These are phyloP conservation scores for Spinellus fusiger DNA, from an alignment of 192 early-diverging fungal species.

Conservation along the genomic window DNA sequence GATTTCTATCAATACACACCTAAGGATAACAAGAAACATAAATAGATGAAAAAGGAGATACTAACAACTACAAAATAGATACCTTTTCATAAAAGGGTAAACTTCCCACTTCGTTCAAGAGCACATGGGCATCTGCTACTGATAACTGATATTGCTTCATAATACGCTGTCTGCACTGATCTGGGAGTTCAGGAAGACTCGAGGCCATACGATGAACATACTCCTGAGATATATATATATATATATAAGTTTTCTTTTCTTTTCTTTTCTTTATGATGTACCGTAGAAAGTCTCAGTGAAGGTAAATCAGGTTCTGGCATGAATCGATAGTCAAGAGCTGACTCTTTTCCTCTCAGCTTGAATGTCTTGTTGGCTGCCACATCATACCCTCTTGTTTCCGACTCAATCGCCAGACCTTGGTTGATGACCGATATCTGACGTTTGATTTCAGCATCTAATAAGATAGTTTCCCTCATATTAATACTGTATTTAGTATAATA, in stretches of 20 bases:
- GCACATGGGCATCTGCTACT: slow-evolving; percentile 48
- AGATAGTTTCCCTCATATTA: not conserved
- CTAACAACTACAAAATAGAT: too few species aligned
- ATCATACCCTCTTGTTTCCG: slow-evolving; percentile 84
- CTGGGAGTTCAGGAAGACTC: slow-evolving; percentile 70
- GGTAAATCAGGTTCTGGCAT: slow-evolving; percentile 83
- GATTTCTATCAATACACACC: slow-evolving; percentile 28
- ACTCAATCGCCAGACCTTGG: slow-evolving; percentile 42
- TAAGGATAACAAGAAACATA: slow-evolving; percentile 4
- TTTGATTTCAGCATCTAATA: slow-evolving; percentile 68
- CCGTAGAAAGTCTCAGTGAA: slow-evolving; percentile 37
- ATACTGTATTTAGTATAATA: not conserved
- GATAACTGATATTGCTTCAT: slow-evolving; percentile 53
- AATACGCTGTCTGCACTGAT: slow-evolving; percentile 51
- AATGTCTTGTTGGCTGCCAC: slow-evolving; percentile 55
- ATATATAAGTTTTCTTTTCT: not conserved
- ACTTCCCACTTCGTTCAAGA: slow-evolving; percentile 71
- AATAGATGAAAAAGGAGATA: slow-evolving; percentile 1
- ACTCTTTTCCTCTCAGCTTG: slow-evolving; percentile 72
- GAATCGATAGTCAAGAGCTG: slow-evolving; percentile 83
- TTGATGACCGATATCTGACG: slow-evolving; percentile 65
- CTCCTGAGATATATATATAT: slow-evolving; percentile 13
- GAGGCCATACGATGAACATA: slow-evolving; percentile 40
- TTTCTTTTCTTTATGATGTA: slow-evolving; percentile 1
- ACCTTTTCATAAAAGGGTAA: slow-evolving; percentile 72